Evolutionary conservation across 2,329 filamentous ascomycete species (phyloP).

Genomic region (Monosporascus sp.): DNA sequence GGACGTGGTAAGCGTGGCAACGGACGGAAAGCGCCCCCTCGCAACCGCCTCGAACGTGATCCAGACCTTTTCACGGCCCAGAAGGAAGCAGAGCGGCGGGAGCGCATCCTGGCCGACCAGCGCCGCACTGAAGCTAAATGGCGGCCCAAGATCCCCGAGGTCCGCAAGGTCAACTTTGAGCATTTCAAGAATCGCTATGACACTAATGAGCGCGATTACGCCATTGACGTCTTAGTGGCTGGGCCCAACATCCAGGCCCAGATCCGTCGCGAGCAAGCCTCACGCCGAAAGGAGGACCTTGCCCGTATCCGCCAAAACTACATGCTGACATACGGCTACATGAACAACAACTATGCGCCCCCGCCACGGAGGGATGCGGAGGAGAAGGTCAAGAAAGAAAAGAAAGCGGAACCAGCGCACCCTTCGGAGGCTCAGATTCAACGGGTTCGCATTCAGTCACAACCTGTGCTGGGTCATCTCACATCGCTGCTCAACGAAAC

Average conservation of each 20-base stretch:
- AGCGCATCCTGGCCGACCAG: constrained; percentile 29
- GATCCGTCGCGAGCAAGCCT: constrained; percentile 32
- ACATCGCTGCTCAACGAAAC: constrained; percentile 31
- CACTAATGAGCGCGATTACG: constrained; percentile 30
- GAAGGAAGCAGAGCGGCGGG: constrained; percentile 31
- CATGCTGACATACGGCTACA: constrained; percentile 8
- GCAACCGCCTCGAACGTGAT: constrained; percentile 20
- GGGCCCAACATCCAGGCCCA: constrained; percentile 29
- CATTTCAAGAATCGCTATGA: constrained; percentile 38
- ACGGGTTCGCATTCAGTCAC: constrained; percentile 35
- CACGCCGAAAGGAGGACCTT: constrained; percentile 31
- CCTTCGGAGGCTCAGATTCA: constrained; percentile 15
- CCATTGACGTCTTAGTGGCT: constrained; percentile 34
- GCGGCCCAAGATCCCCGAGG: constrained; percentile 34
- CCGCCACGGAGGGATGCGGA: constrained; percentile 9
- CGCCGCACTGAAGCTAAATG: constrained; percentile 32
- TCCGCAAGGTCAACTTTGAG: constrained; percentile 37
- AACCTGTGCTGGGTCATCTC: constrained; percentile 33
- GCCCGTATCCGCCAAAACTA: constrained; percentile 28
- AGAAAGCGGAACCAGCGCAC: constrained; percentile 13
- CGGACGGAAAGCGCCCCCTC: background rate
- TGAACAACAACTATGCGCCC: constrained; percentile 6
- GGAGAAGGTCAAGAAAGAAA: constrained; percentile 15
- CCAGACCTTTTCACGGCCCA: constrained; percentile 24
- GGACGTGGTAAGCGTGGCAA: background rate